Conservation (phyloP, 345 rosid species). For the Eucalyptus cladocalyx region DNA sequence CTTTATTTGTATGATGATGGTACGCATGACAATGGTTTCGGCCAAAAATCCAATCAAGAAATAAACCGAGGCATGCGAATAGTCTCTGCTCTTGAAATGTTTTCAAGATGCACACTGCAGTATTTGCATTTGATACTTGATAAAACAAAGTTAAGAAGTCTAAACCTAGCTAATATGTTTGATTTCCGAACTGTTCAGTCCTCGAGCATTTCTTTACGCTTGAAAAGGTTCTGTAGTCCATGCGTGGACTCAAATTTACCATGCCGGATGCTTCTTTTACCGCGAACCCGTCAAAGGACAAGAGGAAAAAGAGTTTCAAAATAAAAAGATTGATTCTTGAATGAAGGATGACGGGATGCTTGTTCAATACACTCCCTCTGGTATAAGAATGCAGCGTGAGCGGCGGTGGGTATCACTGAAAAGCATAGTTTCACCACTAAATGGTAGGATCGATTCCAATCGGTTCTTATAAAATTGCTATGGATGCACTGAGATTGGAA, state of each 20-base stretch:
- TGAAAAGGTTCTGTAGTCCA: neutral
- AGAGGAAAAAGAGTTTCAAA: neutral
- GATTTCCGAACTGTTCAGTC: neutral
- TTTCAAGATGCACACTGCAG: neutral
- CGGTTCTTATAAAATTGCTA: neutral
- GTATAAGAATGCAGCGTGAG: neutral
- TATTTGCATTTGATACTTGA: neutral
- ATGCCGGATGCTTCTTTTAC: neutral
- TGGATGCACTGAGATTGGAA: neutral
- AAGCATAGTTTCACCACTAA: neutral
- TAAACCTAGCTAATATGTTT: neutral
- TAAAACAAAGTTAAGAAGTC: neutral
- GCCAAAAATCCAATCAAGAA: neutral
- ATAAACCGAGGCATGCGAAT: neutral
- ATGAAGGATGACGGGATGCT: neutral
- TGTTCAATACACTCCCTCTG: neutral
- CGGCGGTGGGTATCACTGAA: neutral
- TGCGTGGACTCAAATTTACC: neutral
- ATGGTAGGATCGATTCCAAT: neutral
- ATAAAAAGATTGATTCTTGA: neutral
- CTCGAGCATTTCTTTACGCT: neutral
- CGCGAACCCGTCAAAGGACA: neutral
- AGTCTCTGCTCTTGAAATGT: neutral
- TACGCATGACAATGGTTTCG: neutral
- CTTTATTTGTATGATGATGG: neutral